Percentiles rank a stretch among this genome's conserved stretches.
phyloP scores from a whole-genome alignment of 768 basidiomycete genomes.

The Termitomyces eurrhizus region DNA sequence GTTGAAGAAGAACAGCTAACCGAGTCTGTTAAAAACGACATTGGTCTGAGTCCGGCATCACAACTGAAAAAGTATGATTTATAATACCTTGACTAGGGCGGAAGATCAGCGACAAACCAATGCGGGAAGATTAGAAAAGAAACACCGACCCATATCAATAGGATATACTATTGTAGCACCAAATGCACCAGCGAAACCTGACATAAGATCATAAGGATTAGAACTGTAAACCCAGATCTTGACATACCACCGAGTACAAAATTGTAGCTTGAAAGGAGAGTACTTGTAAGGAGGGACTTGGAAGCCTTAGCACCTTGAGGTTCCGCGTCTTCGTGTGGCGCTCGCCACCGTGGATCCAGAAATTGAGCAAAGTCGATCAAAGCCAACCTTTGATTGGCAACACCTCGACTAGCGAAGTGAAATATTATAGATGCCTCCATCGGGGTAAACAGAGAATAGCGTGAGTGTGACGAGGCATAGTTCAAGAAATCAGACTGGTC shows the following conservation, averaged over 20 bases:
- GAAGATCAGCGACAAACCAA: conserved; percentile 9
- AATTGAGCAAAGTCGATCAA: conserved; percentile 90
- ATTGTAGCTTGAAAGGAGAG: conserved; percentile 76
- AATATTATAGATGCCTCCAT: conserved; percentile 99
- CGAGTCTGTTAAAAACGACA: conserved; percentile 43
- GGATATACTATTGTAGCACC: conserved; percentile 99
- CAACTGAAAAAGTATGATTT: not conserved
- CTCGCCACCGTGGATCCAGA: conserved; percentile 84
- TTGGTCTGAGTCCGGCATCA: not conserved
- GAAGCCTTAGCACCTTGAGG: conserved; percentile 21
- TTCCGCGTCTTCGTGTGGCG: conserved; percentile 56
- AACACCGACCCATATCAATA: conserved; percentile 79
- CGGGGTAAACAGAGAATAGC: conserved; percentile 94
- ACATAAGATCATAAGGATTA: conserved; percentile 9
- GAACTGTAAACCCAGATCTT: not conserved
- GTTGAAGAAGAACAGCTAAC: conserved; percentile 29
- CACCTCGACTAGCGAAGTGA: conserved; percentile 91
- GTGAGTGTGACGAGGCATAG: conserved; percentile 78
- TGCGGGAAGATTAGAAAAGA: not conserved
- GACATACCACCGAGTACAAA: conserved; percentile 78
- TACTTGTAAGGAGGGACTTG: conserved; percentile 36
- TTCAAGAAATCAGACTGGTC: conserved; percentile 95
- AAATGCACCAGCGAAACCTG: conserved; percentile 86
- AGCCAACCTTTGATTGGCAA: conserved; percentile 64
- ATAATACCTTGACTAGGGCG: conserved; percentile 65